These are phyloP conservation scores for Cladosporium colombiae DNA, from an alignment of 2,329 filamentous ascomycete species.

Conservation along the genomic window DNA sequence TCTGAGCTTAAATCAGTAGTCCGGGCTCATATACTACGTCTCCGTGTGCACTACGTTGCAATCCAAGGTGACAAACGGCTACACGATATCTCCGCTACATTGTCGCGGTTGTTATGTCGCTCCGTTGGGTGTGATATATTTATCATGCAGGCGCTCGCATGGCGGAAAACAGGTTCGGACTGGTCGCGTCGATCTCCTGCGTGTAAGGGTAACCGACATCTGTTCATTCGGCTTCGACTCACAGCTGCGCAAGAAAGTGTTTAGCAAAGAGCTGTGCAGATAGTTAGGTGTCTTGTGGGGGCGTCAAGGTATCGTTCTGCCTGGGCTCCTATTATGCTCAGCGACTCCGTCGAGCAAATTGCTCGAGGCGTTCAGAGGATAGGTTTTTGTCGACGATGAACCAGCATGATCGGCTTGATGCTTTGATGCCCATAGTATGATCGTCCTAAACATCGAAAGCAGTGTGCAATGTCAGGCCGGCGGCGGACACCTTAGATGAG, in stretches of 20 bases:
- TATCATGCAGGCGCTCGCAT: neutral
- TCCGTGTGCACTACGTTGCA: too few species aligned
- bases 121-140: neutral
- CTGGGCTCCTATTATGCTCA: neutral
- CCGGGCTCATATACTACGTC: too few species aligned
- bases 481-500: neutral
- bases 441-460: neutral
- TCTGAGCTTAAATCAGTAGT: too few species aligned
- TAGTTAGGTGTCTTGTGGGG: neutral
- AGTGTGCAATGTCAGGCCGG: neutral
- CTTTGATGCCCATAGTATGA: neutral
- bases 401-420: too few species aligned
- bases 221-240: neutral
- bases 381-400: neutral
- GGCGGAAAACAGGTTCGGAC: neutral
- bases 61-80: neutral
- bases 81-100: neutral
- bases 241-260: neutral
- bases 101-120: neutral
- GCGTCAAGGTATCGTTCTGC: neutral
- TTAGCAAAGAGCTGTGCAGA: neutral
- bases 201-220: neutral
- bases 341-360: neutral
- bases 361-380: neutral
- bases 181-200: neutral